Percentiles rank a stretch among this genome's conserved stretches.
These are phyloP conservation scores for Ogataea chonburiensis DNA, from an alignment of 805 yeast species.

Conservation along the genomic window DNA sequence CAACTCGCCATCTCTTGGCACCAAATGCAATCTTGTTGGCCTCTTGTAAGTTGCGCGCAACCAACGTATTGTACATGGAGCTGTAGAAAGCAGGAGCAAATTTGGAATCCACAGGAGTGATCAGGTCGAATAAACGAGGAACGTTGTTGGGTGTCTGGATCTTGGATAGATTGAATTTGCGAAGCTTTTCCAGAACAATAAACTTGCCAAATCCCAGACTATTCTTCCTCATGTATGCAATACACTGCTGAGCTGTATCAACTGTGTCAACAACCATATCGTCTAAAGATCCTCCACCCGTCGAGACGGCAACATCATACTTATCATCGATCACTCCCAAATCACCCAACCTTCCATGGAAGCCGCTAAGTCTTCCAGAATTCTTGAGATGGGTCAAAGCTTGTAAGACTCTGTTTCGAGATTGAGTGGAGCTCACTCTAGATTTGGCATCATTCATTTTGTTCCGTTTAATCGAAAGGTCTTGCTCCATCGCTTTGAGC, in stretches of 20 bases:
- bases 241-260: conserved; percentile 58
- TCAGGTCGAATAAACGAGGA: conserved; percentile 82
- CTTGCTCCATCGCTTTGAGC: conserved; percentile 53
- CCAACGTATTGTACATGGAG: conserved; percentile 82
- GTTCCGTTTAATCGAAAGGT: conserved; percentile 55
- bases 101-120: conserved; percentile 60
- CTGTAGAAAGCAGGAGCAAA: conserved; percentile 89
- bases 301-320: conserved; percentile 91
- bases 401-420: conserved; percentile 69
- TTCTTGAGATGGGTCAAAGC: conserved; percentile 68
- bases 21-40: conserved; percentile 92
- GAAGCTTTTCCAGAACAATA: conserved; percentile 72
- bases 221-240: conserved; percentile 78
- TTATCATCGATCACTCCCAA: conserved; percentile 85
- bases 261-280: conserved; percentile 88
- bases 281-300: conserved; percentile 89
- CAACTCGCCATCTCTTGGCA: conserved; percentile 76
- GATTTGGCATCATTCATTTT: conserved; percentile 65
- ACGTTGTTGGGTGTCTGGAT: conserved; percentile 72
- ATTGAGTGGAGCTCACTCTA: conserved; percentile 54
- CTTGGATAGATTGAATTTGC: conserved; percentile 55
- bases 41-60: conserved; percentile 70
- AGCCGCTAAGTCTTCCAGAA: conserved; percentile 81
- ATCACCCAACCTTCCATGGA: conserved; percentile 89
- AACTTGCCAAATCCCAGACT: conserved; percentile 88